phyloP scores from a whole-genome alignment of 139 green algal species.

The Zygnema circumcarinatum region DNA sequence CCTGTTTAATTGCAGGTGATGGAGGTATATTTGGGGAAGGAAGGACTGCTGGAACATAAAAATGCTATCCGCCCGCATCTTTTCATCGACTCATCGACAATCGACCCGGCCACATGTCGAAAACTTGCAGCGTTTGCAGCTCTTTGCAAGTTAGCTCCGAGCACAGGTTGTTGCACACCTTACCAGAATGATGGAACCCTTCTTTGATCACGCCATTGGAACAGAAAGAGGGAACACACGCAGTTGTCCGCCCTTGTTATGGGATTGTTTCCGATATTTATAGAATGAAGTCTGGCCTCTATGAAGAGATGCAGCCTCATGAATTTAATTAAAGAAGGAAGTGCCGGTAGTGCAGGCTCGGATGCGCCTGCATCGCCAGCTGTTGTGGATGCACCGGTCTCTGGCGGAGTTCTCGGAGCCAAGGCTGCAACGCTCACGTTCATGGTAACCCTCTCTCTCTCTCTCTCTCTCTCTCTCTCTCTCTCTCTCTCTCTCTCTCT shows the following conservation, averaged over 20 bases:
- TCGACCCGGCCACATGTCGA: constrained; percentile 64
- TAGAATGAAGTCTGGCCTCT: no score
- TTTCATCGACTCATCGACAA: constrained; percentile 70
- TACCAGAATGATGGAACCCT: neutral
- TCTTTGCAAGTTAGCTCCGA: neutral
- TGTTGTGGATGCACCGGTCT: constrained; percentile 75
- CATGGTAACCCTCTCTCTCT: constrained; percentile 68
- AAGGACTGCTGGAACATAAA: constrained; percentile 6
- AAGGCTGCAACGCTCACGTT: constrained; percentile 75
- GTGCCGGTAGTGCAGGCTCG: no score
- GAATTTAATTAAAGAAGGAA: no score
- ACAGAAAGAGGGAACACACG: neutral
- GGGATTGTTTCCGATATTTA: no score
- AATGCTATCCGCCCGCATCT: constrained; percentile 40
- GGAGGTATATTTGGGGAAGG: neutral
- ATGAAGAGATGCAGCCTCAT: no score
- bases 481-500: neutral
- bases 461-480: neutral
- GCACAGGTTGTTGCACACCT: neutral
- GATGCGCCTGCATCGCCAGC: neutral
- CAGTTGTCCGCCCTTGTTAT: neutral
- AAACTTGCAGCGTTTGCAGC: constrained; percentile 51
- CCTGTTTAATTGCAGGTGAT: neutral
- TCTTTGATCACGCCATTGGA: neutral
- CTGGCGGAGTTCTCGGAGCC: constrained; percentile 71